Conservation (phyloP, 2,329 filamentous ascomycete species). For the Colletotrichum costaricense region DNA sequence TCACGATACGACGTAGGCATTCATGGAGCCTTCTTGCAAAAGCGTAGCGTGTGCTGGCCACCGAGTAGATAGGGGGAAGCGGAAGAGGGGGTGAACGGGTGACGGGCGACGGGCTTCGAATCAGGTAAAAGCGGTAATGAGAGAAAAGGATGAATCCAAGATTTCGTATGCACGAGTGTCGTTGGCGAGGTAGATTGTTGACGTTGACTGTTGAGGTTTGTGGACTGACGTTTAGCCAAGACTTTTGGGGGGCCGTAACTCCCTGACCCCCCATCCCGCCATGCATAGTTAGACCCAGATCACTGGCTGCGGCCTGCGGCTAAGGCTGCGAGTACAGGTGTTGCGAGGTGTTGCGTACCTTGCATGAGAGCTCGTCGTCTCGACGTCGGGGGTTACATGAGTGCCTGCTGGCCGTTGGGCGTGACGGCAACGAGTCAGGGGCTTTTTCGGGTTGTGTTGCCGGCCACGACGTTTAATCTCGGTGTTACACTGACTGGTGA, state of each 20-base stretch:
- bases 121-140: not conserved
- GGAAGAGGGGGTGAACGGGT: not conserved
- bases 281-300: not conserved
- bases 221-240: not conserved
- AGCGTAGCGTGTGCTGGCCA: constrained; percentile 15
- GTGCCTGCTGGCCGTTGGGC: not conserved
- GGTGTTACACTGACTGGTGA: not conserved
- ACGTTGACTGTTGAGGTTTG: not conserved
- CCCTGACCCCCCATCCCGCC: too few relatives aligned
- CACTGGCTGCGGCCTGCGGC: not conserved
- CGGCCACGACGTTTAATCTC: not conserved
- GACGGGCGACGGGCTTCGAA: not conserved
- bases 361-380: not conserved
- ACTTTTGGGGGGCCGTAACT: too few relatives aligned
- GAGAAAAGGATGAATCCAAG: not conserved
- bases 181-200: too few relatives aligned
- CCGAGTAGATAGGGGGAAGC: not conserved
- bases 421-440: not conserved
- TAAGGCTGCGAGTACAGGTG: not conserved
- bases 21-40: too few relatives aligned
- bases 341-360: not conserved
- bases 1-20: not conserved
- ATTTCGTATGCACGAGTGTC: not conserved
- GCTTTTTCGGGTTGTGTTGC: not conserved
- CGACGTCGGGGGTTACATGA: not conserved